Evolutionary conservation across 2,329 filamentous ascomycete species (phyloP).

Genomic region (Chaetomiaceae sp.): DNA sequence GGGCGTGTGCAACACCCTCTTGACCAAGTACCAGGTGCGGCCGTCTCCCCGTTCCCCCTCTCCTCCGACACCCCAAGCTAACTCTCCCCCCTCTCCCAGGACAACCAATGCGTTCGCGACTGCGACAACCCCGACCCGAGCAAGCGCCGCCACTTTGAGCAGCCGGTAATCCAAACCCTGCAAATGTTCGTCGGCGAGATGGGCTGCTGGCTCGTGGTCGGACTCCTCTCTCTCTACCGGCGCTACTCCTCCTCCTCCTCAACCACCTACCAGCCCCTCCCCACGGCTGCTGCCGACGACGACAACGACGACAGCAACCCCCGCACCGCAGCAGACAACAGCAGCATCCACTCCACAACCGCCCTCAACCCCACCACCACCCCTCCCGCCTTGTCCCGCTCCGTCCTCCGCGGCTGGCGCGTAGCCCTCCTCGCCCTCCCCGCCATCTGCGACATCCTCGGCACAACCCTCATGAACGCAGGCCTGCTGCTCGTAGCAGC

Average conservation of each 20-base stretch:
- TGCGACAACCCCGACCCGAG: conserved; percentile 67
- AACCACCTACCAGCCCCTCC: conserved; percentile 61
- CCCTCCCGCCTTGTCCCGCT: conserved; percentile 38
- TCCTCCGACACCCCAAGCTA: background rate
- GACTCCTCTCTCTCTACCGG: conserved; percentile 61
- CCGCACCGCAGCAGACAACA: conserved; percentile 38
- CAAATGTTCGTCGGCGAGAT: conserved; percentile 98
- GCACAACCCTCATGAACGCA: conserved; percentile 95
- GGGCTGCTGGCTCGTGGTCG: conserved; percentile 91
- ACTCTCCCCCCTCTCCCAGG: conserved; percentile 43
- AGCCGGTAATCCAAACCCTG: conserved; percentile 91
- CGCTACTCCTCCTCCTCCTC: conserved; percentile 42
- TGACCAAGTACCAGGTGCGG: conserved; percentile 92
- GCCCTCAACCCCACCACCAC: conserved; percentile 37
- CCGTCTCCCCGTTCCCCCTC: conserved; percentile 8
- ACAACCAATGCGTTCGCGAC: conserved; percentile 94
- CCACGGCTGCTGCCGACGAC: conserved; percentile 26
- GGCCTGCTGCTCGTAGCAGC: conserved; percentile 90
- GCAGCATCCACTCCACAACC: conserved; percentile 40
- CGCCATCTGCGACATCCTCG: conserved; percentile 88
- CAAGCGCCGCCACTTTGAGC: conserved; percentile 73
- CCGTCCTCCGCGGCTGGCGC: conserved; percentile 64
- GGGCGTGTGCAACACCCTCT: conserved; percentile 91
- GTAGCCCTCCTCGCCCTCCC: conserved; percentile 76
- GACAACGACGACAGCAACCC: conserved; percentile 44